A percentile compares a stretch with the other conserved stretches of the same genome.
phyloP scores from a whole-genome alignment of 2,329 filamentous ascomycete species.

The Phialophora verrucosa region DNA sequence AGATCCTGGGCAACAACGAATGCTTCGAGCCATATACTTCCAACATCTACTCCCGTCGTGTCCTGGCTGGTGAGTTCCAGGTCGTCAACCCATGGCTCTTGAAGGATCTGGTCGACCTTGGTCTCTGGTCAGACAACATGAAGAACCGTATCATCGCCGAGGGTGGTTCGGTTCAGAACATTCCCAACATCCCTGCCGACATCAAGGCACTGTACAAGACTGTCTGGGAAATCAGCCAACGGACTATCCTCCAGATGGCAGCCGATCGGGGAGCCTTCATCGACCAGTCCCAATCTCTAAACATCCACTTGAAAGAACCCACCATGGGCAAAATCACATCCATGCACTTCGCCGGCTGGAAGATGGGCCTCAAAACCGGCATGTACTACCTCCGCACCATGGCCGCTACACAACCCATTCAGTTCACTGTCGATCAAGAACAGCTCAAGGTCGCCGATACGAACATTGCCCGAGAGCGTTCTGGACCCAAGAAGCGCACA shows the following conservation, averaged over 20 bases:
- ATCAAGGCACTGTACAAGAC: conserved; percentile 99
- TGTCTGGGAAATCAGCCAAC: conserved; percentile 98
- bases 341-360: conserved; percentile 99
- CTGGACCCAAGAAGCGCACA: conserved; percentile 68
- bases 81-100: conserved; percentile 99
- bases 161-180: conserved; percentile 92
- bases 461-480: conserved; percentile 69
- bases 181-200: conserved; percentile 93
- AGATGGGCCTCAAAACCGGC: conserved; percentile 97
- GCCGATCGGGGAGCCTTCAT: conserved; percentile 98
- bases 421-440: conserved; percentile 98
- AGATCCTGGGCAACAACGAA: conserved; percentile 98
- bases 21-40: conserved; percentile 99
- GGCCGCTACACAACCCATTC: conserved; percentile 94
- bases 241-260: conserved; percentile 94
- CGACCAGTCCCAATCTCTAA: conserved; percentile 97
- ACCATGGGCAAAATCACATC: conserved; percentile 99
- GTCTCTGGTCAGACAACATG: conserved; percentile 99
- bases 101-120: conserved; percentile 97
- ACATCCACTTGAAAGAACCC: conserved; percentile 99
- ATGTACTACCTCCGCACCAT: conserved; percentile 99
- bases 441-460: conserved; percentile 86
- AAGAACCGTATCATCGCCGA: conserved; percentile 99
- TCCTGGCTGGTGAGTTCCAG: conserved; percentile 97
- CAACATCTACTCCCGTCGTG: conserved; percentile 99